phyloP scores from a whole-genome alignment of 2,329 filamentous ascomycete species.

The Didymella pinodella region DNA sequence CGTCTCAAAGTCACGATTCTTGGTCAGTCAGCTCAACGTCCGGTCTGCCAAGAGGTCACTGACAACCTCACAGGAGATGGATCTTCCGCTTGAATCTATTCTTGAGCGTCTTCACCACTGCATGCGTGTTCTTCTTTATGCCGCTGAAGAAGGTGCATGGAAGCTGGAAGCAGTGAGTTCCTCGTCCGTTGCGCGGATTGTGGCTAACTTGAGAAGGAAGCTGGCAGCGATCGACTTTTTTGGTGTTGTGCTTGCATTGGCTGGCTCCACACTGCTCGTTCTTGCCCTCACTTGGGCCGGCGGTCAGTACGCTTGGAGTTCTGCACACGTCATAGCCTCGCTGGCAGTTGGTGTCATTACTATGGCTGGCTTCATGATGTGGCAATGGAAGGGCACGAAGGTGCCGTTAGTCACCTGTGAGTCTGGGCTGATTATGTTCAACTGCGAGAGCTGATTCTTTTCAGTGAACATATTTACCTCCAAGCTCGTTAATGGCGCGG shows the following conservation, averaged over 20 bases:
- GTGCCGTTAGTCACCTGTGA: conserved; percentile 66
- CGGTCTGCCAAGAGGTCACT: neutral
- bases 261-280: conserved; percentile 65
- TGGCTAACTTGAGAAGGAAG: conserved; percentile 25
- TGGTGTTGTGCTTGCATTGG: conserved; percentile 63
- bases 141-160: conserved; percentile 56
- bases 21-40: conserved; percentile 19
- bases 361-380: conserved; percentile 59
- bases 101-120: conserved; percentile 26
- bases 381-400: conserved; percentile 66
- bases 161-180: conserved; percentile 58
- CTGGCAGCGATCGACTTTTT: conserved; percentile 63
- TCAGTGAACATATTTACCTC: conserved; percentile 30
- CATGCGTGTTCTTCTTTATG: conserved; percentile 36
- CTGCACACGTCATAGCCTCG: conserved; percentile 60
- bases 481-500: conserved; percentile 29
- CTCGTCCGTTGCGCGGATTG: rapidly evolving
- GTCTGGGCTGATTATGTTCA: conserved; percentile 17
- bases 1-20: conserved; percentile 29
- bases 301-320: conserved; percentile 62
- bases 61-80: conserved; percentile 26
- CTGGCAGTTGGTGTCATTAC: conserved; percentile 60
- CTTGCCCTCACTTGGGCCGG: conserved; percentile 65
- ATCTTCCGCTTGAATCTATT: conserved; percentile 50
- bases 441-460: neutral